Evolutionary conservation across 352 stramenopile species (phyloP), one percentile per base, ranked within the genome.

Genomic region (Phytophthora hibernalis): DNA sequence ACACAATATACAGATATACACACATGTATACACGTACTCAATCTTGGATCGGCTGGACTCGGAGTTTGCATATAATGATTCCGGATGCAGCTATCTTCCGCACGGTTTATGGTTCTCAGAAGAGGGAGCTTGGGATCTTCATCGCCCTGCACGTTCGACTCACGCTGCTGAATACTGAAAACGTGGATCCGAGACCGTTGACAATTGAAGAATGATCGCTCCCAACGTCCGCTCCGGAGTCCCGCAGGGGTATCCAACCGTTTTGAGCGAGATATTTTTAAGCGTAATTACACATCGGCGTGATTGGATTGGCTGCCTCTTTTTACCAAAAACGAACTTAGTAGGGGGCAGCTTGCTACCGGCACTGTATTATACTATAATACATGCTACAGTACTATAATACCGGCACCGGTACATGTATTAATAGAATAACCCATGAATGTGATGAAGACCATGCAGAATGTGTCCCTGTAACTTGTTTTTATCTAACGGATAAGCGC

Each of bases 121-220:
- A 95, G 87, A 95, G 87, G 87, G 87, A 95, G 87, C 87, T 95
- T 84, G 77, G 79, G 75, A 69, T 92, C 84, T 79, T 93, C 84
- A 93, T 83, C 65, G 84, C 61, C 84, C 79, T 70, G 55, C 55
- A 73, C 69, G 35, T 56, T 61, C 22, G 18, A 68, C 8, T 49
- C 26, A 64, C 54, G 64, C 30, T 6, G 30, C 21, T 54, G 52
- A 43, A 33, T 30, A 60, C 8, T 48, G 18, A 15, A 48, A 48
- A 48, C 40, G 11, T 21, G 53, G 21, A 38, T 6, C 11, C 12
- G 42, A n/a, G n/a, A 38, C 15, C 24, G 37, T 35, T 10, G 60
- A 58, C 49, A 68, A 77, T 74, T 74, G 65, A 9, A 61, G 43
- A 77, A 77, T 77, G 69, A 61, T 31, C 12, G 7, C 8, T 21